Evolutionary conservation across 352 stramenopile species (phyloP), one percentile per base, ranked within the genome.

Genomic region (Phytopythium litorale): DNA sequence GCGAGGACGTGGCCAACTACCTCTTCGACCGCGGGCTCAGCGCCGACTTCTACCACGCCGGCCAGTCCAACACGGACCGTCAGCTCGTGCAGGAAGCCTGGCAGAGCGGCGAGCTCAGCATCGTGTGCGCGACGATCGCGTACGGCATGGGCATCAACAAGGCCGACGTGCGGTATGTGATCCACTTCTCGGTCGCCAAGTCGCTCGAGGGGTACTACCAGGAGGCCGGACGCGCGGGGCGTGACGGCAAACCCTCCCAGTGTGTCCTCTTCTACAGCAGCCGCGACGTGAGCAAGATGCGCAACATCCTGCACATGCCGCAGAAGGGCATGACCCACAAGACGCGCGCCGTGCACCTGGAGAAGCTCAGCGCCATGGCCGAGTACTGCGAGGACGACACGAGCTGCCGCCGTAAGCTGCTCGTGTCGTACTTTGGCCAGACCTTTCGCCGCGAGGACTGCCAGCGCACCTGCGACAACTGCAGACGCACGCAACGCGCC

Each of bases 181-280:
- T 98, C 60, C 92, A 98, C 77, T 97, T 97, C 63, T 92, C 84
- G 33, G 72, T 96, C 54, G 84, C 87, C 65, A 94, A 94, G 73
- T 98, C 88, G 53, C 84, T 99, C 45, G 98, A 99, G 75, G 96
- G 90, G 8, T 99, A 99, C 76, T 99, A 98, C 77, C 97, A 99
- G 73, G 97, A 99, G 75, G 93, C 89, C 6, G 98, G 98, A 3
- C 84, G 98, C 25, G 98, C 93, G 2, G 98, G 98, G 3, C 84
- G 98, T 58, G 98, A 99, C 70, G 97, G 97, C 11, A 69, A 94
- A 7, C 79, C 92, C 13, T 91, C 89, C 46, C 88, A 97, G 56
- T 98, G 95, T 64, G 81, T 97, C 40, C 52, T 98, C 18, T 96
- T 97, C 58, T 98, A 97, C 73, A 85, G 79, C 48, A 67, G 71